phyloP scores from a whole-genome alignment of 331 rosid genomes.

The Ulmus americana region DNA sequence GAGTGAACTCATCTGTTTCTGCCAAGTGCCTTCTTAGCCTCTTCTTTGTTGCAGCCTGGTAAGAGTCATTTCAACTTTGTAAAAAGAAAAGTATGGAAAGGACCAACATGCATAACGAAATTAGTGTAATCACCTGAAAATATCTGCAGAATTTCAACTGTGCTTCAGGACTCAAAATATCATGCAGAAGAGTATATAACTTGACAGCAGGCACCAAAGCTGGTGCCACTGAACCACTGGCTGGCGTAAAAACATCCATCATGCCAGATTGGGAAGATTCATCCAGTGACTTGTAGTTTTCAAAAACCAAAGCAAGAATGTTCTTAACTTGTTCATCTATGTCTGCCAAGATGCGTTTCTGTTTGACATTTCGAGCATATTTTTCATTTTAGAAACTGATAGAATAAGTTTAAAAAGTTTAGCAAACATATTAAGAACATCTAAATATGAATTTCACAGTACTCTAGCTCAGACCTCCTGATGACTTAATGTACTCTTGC shows the following conservation, averaged over 20 bases:
- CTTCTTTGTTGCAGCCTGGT: slow-evolving; percentile 28
- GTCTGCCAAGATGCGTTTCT: slow-evolving; percentile 30
- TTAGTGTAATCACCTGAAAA: slow-evolving; percentile 23
- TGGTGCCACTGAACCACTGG: slow-evolving; percentile 22
- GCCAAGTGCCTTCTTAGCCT: slow-evolving; percentile 25
- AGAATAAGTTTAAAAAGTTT: background rate
- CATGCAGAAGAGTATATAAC: slow-evolving; percentile 28
- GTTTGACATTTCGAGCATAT: background rate
- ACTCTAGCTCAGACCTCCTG: slow-evolving; percentile 23
- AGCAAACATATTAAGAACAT: too few species aligned
- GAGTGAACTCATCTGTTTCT: slow-evolving; percentile 23
- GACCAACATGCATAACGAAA: background rate
- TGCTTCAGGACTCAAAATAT: slow-evolving; percentile 26
- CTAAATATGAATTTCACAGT: background rate
- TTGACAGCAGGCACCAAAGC: slow-evolving; percentile 34
- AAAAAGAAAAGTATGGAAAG: background rate
- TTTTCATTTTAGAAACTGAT: background rate
- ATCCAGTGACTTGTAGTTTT: slow-evolving; percentile 36
- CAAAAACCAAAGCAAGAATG: slow-evolving; percentile 32
- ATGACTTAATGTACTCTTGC: slow-evolving; percentile 22
- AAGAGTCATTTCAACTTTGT: slow-evolving; percentile 3
- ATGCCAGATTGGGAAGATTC: slow-evolving; percentile 29
- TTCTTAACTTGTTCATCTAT: slow-evolving; percentile 28
- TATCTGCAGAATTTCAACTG: slow-evolving; percentile 24
- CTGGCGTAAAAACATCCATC: slow-evolving; percentile 15